These are phyloP conservation scores for Prunus padus DNA, from an alignment of 306 rosid species.

Conservation along the genomic window DNA sequence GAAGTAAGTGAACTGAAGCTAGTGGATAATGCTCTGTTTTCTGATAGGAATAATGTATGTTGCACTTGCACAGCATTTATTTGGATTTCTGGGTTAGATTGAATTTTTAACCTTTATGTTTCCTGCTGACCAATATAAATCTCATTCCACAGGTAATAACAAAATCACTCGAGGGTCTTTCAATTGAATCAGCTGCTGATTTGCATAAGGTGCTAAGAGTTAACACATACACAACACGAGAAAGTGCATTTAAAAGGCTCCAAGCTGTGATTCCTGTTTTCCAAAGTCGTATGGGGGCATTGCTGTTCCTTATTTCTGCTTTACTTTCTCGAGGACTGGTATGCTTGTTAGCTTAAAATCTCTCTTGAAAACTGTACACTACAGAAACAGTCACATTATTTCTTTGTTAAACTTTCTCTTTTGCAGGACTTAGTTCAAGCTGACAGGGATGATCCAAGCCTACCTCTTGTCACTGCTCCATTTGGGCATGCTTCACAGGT, in stretches of 20 bases:
- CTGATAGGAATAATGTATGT: background rate
- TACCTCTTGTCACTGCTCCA: slow-evolving; percentile 96
- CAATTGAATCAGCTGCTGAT: slow-evolving; percentile 72
- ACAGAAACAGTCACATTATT: background rate
- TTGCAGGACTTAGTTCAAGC: slow-evolving; percentile 77
- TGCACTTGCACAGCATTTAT: slow-evolving; percentile 17
- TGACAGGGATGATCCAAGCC: slow-evolving; percentile 97
- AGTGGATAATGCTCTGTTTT: background rate
- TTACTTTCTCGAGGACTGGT: slow-evolving; percentile 96
- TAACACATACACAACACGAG: slow-evolving; percentile 56
- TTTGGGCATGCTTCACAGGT: slow-evolving; percentile 99
- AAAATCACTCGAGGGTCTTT: slow-evolving; percentile 73
- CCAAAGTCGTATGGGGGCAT: slow-evolving; percentile 96
- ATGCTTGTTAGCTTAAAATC: slow-evolving; percentile 37
- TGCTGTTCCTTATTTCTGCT: slow-evolving; percentile 91
- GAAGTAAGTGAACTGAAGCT: slow-evolving; percentile 50
- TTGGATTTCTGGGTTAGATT: slow-evolving; percentile 23
- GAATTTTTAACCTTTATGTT: slow-evolving; percentile 18
- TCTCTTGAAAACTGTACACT: slow-evolving; percentile 11
- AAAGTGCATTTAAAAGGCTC: slow-evolving; percentile 68
- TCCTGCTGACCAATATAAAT: slow-evolving; percentile 22
- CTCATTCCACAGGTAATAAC: slow-evolving; percentile 49
- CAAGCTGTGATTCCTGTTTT: slow-evolving; percentile 67
- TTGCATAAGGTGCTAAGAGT: slow-evolving; percentile 75
- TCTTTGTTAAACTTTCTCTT: slow-evolving; percentile 19